Base-by-base conservation (phyloP, 192 early-diverging fungal genomes). In the Chytriomyces sp. region DNA sequence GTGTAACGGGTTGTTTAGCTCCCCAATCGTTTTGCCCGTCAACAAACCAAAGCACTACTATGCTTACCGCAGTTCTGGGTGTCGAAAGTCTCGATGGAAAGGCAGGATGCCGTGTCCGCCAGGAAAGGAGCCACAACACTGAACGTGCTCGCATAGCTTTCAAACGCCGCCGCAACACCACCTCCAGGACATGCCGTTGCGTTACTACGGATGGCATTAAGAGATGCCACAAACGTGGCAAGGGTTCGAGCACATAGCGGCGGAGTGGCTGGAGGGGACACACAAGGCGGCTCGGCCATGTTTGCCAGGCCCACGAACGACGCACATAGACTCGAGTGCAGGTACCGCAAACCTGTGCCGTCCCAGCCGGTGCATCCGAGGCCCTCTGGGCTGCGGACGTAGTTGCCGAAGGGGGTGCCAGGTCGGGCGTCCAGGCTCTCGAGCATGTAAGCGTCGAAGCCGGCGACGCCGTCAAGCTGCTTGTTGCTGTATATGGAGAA, bases 371-470 rank as follows among this genome's bases (percentile, higher is more conserved):
- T 26, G 44, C 65, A 67, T 7, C 44, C 44, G 13, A 45, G 44
- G 1, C 28, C 18, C 11, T 16, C 16, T 46, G 65, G 28, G 8
- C 11, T 46, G 7, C 65, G 65, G 6, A 47, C 44, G 28, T 35
- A 35, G 1, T 4, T 44, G 2, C 65, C 65, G 45, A 67, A 67
- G 11, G 43, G 7, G 23, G 20, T 45, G 18, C 18, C 18, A 45
- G 16, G 7, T 47, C 11, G 7, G 3, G 65, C 46, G 65, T 67
- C 45, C 24, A 67, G 18, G 7, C 43, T 45, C 7, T 13, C 44
- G 7, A 9, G 26, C 11, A 67, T 67, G 65, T 67, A 67, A 16
- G 26, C 44, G 45, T 67, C 65, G 65, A 67, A 67, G 11, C 43
- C 20, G 1, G 35, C 13, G 9, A 67, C 45, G 65, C 46, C 65